Conservation (phyloP, 257 asterid genomes). For the Nicotiana tomentosiformis region DNA sequence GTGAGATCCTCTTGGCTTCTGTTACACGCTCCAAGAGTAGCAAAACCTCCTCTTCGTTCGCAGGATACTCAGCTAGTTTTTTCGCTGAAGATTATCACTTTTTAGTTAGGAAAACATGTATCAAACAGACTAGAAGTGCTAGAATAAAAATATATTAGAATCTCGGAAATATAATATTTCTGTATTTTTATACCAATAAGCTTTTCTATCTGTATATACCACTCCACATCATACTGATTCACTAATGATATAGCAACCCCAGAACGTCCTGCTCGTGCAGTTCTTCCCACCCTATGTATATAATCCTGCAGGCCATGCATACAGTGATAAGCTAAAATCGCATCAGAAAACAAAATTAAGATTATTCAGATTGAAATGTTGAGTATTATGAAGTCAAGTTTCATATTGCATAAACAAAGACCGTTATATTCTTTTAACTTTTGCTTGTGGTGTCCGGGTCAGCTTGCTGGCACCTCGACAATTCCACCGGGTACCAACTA, state of each 20-base stretch:
- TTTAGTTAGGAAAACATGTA: not conserved
- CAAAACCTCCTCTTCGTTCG: constrained; percentile 74
- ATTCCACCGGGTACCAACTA: no score
- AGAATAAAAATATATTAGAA: not conserved
- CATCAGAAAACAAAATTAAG: no score
- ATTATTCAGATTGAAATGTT: no score
- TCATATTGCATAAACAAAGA: no score
- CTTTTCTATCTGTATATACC: constrained; percentile 78
- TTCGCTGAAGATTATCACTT: constrained; percentile 39
- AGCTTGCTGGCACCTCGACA: no score
- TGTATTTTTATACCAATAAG: constrained; percentile 51
- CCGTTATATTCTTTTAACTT: no score
- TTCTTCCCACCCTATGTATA: no score
- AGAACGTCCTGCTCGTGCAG: constrained; percentile 45
- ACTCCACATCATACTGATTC: constrained; percentile 84
- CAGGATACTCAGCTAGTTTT: constrained; percentile 62
- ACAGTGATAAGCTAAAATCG: no score
- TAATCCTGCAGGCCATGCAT: no score
- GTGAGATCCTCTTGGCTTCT: constrained; percentile 79
- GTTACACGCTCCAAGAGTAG: constrained; percentile 57
- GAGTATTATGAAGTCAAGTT: no score
- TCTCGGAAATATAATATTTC: not conserved
- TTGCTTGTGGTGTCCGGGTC: no score
- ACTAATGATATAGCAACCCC: constrained; percentile 79
- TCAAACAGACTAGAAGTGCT: not conserved